Percentiles rank a stretch among this genome's conserved stretches.
Conservation (phyloP, 139 green algal species). For the Picochlorum sp. region DNA sequence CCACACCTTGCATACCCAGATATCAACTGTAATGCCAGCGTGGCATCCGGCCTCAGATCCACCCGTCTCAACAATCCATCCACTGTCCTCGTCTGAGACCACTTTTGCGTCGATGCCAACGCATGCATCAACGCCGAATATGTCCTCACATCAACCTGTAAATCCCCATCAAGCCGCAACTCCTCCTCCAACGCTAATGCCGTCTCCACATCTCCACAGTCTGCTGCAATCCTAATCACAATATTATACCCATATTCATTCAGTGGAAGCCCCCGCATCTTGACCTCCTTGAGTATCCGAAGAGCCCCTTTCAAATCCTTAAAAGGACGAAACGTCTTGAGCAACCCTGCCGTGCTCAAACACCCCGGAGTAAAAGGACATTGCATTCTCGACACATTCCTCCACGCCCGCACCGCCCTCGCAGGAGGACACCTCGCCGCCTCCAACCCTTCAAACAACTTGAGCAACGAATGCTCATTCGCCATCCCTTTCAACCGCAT, state of each 20-base stretch:
- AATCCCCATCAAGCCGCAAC: not conserved
- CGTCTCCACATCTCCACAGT: constrained; percentile 11
- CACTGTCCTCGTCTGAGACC: constrained; percentile 6
- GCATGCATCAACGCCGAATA: constrained; percentile 16
- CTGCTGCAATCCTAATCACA: constrained; percentile 17
- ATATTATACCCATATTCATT: constrained; percentile 28
- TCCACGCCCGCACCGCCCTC: constrained; percentile 18
- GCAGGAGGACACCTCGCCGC: constrained; percentile 1
- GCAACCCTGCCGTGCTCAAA: constrained; percentile 13
- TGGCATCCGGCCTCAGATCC: constrained; percentile 2
- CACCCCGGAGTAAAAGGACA: not conserved
- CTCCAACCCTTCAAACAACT: constrained; percentile 25
- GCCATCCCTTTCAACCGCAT: constrained; percentile 17
- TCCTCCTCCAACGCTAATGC: constrained; percentile 9
- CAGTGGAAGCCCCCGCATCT: not conserved
- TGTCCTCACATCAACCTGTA: constrained; percentile 17
- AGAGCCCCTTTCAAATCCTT: constrained; percentile 10
- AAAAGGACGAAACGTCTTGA: constrained; percentile 14
- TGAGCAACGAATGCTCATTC: constrained; percentile 24
- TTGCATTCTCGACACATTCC: constrained; percentile 5
- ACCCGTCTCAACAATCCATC: constrained; percentile 19
- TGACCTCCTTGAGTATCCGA: constrained; percentile 9
- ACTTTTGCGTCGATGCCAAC: not conserved
- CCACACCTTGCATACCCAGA: constrained; percentile 6
- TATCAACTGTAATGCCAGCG: constrained; percentile 10